Conservation (phyloP, 306 rosid genomes). For the Prunus kanzakura region DNA sequence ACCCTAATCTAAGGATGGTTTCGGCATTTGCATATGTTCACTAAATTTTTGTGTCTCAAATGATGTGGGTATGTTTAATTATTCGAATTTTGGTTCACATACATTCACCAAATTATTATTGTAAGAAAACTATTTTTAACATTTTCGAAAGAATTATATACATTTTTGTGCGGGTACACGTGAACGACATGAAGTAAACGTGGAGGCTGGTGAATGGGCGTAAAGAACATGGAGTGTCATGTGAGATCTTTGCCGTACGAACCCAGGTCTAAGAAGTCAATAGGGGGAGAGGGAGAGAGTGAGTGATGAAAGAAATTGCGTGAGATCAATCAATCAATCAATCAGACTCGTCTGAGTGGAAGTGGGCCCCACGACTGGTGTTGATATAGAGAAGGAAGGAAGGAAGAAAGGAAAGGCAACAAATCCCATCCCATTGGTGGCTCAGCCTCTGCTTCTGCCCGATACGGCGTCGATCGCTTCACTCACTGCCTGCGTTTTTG, state of each 20-base stretch:
- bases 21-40: neutral
- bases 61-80: neutral
- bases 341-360: neutral
- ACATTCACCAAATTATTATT: too few species aligned
- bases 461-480: constrained; percentile 27
- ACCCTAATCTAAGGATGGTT: too few species aligned
- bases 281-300: neutral
- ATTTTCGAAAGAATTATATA: too few species aligned
- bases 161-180: too few species aligned
- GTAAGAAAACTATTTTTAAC: too few species aligned
- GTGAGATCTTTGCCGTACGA: constrained; percentile 1
- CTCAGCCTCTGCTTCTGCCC: neutral
- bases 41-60: neutral
- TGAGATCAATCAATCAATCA: neutral
- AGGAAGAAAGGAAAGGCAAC: neutral
- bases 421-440: neutral
- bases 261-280: neutral
- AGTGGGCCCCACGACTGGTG: constrained; percentile 3
- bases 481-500: neutral
- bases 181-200: neutral
- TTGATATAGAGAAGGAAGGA: too few species aligned
- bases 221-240: neutral
- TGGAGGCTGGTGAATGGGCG: too few species aligned
- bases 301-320: neutral
- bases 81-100: too few species aligned